Evolutionary conservation across 2,329 filamentous ascomycete genomes (phyloP).

Genomic region (Cytospora paraplurivora): DNA sequence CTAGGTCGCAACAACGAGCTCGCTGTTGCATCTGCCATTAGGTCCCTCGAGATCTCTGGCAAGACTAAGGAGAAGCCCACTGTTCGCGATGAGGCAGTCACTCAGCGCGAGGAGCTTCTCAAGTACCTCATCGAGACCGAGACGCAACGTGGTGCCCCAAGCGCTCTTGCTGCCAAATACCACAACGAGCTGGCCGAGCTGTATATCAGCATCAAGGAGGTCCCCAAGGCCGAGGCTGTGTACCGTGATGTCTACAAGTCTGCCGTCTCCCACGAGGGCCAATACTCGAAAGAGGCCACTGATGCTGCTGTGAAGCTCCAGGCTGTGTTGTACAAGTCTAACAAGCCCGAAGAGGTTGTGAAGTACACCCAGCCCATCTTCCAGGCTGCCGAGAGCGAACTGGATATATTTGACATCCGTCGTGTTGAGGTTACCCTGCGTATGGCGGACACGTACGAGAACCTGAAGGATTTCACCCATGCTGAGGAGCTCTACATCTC

Average conservation of each 20-base stretch:
- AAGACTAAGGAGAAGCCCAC: constrained; percentile 25
- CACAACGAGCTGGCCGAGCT: constrained; percentile 30
- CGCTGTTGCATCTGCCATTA: constrained; percentile 25
- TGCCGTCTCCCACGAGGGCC: constrained; percentile 25
- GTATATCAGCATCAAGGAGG: constrained; percentile 30
- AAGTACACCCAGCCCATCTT: constrained; percentile 30
- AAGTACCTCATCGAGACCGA: constrained; percentile 29
- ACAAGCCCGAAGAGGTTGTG: constrained; percentile 29
- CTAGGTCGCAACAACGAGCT: constrained; percentile 26
- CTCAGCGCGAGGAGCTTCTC: constrained; percentile 30
- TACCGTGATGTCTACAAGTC: constrained; percentile 29
- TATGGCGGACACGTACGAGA: constrained; percentile 29
- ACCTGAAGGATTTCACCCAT: constrained; percentile 29
- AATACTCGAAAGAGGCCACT: constrained; percentile 25
- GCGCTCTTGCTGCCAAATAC: constrained; percentile 28
- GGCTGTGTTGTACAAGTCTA: constrained; percentile 26
- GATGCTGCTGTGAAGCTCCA: constrained; percentile 29
- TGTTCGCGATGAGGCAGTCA: constrained; percentile 25
- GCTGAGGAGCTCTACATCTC: constrained; percentile 33
- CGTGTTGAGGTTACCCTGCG: constrained; percentile 28
- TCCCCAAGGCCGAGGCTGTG: constrained; percentile 27
- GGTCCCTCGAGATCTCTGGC: constrained; percentile 26
- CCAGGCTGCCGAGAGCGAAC: constrained; percentile 26
- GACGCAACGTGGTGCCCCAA: constrained; percentile 28
- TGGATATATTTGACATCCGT: constrained; percentile 29